Evolutionary conservation across 83 land plant species (phyloP).

Genomic region (Picea mariana): DNA sequence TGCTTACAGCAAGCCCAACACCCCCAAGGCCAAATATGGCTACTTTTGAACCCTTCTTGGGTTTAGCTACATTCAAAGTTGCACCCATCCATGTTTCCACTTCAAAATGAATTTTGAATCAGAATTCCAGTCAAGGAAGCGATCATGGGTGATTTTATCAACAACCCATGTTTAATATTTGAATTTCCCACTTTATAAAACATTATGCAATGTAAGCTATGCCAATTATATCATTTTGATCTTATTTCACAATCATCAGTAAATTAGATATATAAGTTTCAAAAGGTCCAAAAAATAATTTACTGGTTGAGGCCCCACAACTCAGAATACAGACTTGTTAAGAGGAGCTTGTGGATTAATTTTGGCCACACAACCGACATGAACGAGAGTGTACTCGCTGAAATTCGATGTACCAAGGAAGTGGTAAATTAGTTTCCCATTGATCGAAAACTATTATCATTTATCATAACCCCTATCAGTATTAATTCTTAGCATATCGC

Average conservation of each 20-base stretch:
- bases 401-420: too few relatives aligned
- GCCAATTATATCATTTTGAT: too few relatives aligned
- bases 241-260: background rate
- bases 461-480: too few relatives aligned
- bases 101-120: too few relatives aligned
- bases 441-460: too few relatives aligned
- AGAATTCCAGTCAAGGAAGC: too few relatives aligned
- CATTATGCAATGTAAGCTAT: too few relatives aligned
- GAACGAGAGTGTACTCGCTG: too few relatives aligned
- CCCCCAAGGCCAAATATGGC: slow-evolving; percentile 74
- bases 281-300: background rate
- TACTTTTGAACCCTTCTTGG: slow-evolving; percentile 51
- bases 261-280: background rate
- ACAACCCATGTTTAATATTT: slow-evolving; percentile 12
- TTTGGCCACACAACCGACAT: too few relatives aligned
- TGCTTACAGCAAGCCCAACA: slow-evolving; percentile 61
- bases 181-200: background rate
- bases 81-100: slow-evolving; percentile 42
- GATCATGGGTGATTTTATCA: too few relatives aligned
- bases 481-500: too few relatives aligned
- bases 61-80: slow-evolving; percentile 68
- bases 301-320: slow-evolving; percentile 40
- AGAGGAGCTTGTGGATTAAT: slow-evolving; percentile 34
- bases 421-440: too few relatives aligned
- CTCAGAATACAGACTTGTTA: slow-evolving; percentile 40